Conservation (phyloP, 805 yeast genomes). For the Debaryomyces castellii region DNA sequence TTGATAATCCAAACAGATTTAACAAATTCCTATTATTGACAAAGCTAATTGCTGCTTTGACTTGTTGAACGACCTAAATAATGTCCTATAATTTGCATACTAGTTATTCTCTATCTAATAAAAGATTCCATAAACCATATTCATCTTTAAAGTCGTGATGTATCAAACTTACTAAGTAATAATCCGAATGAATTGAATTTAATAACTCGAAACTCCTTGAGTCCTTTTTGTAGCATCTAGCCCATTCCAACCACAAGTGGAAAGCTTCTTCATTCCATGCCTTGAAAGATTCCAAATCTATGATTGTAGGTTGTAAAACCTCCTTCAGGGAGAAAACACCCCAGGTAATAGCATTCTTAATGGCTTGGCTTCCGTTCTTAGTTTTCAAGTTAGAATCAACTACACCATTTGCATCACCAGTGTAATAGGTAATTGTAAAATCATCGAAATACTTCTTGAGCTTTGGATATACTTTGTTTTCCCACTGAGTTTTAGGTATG, state of each 20-base stretch:
- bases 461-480: slow-evolving; percentile 48
- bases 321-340: slow-evolving; percentile 93
- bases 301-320: slow-evolving; percentile 86
- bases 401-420: slow-evolving; percentile 59
- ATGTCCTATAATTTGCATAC: slow-evolving; percentile 4
- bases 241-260: slow-evolving; percentile 91
- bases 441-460: slow-evolving; percentile 37
- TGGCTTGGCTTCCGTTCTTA: slow-evolving; percentile 28
- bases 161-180: slow-evolving; percentile 78
- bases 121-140: slow-evolving; percentile 71
- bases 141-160: slow-evolving; percentile 81
- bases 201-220: slow-evolving; percentile 61
- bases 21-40: no score
- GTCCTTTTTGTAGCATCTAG: slow-evolving; percentile 64
- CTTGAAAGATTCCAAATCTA: slow-evolving; percentile 86
- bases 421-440: slow-evolving; percentile 68
- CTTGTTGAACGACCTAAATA: no score
- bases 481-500: slow-evolving; percentile 73
- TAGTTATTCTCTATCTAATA: slow-evolving; percentile 38
- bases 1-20: neutral
- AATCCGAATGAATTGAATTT: slow-evolving; percentile 57
- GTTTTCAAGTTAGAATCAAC: slow-evolving; percentile 61
- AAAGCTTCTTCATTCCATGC: slow-evolving; percentile 98
- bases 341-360: slow-evolving; percentile 91
- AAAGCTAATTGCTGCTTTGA: no score